A percentile compares a stretch with the other conserved stretches of the same genome.
These are phyloP conservation scores for peach (Prunus persica) DNA, from an alignment of 306 rosid genomes.

Conservation along the genomic window DNA sequence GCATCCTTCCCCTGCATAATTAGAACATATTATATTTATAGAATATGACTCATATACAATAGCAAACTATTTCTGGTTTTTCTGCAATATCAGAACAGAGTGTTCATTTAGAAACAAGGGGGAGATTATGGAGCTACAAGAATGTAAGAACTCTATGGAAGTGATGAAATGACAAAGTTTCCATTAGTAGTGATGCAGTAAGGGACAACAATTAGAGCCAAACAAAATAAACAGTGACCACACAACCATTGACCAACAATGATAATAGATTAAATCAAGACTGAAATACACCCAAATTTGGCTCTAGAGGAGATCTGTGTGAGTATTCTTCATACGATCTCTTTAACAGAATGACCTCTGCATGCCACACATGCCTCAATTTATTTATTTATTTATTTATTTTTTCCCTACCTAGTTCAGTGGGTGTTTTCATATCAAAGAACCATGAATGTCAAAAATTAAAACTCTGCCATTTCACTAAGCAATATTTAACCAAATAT, in stretches of 20 bases:
- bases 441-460: not conserved
- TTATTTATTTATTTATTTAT: not conserved
- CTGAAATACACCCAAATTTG: not conserved
- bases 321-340: not conserved
- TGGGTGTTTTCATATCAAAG: not conserved
- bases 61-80: conserved; percentile 3
- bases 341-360: not conserved
- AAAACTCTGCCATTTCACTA: not conserved
- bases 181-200: not conserved
- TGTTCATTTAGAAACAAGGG: not conserved
- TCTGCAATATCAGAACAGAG: not conserved
- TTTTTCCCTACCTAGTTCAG: not conserved
- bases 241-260: not conserved
- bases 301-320: not conserved
- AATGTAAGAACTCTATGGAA: conserved; percentile 14
- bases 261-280: not conserved
- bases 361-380: not conserved
- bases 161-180: conserved; percentile 10
- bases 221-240: not conserved
- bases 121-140: not conserved
- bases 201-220: not conserved
- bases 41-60: conserved; percentile 19
- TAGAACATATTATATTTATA: conserved; percentile 5
- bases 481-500: not conserved
- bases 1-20: conserved; percentile 75